Base-by-base conservation (phyloP, 768 basidiomycete genomes). In the Mrakia hoshinonis region DNA sequence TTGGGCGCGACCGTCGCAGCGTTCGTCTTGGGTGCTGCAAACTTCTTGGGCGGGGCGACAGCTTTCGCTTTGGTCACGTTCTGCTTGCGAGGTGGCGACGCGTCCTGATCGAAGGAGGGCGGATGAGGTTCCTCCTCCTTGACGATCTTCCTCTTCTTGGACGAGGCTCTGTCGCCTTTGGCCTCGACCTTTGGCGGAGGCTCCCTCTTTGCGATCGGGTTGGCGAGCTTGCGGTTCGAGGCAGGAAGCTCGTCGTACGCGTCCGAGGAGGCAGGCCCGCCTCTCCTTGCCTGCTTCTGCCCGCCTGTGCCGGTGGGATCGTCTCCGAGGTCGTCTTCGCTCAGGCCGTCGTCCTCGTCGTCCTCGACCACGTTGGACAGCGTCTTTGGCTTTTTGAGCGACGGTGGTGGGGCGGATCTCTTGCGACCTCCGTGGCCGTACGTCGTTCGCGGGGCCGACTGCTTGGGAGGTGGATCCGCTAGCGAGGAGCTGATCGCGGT, bases 121-220 rank as follows among this genome's bases (percentile, higher is more conserved):
- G 15, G 15, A 15, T 15, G 43, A 6, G 43, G 15, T 43, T 43
- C 15, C 43, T 15, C 6, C 15, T 43, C 15, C 43, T 43, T 43
- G 43, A 43, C 7, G 43, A 15, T 15, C 43, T 15, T 43, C 43
- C 15, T 43, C 43, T 43, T 43, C 15, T 43, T 43, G 43, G 20
- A 58, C 55, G 55, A 22, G 4, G 29, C 52, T 13, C 11, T 18
- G 31, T 4, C 9, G 11, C 36, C 34, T 1, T 38, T 12, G 18
- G 55, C 29, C 29, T 29, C 34, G 18, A 31, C 34, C 6, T 26
- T 6, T 13, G 34, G 29, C 31, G 58, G 31, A 13, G 58, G 6
- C 26, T 61, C 58, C 58, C 36, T 60, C 58, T 36, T 36, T 36
- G 34, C 58, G 22, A 61, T 61, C 10, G 58, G 58, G 36, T 61